A percentile compares a stretch with the other conserved stretches of the same genome.
Conservation (phyloP, 164 flowering plant genomes). For the Annona squamosa region DNA sequence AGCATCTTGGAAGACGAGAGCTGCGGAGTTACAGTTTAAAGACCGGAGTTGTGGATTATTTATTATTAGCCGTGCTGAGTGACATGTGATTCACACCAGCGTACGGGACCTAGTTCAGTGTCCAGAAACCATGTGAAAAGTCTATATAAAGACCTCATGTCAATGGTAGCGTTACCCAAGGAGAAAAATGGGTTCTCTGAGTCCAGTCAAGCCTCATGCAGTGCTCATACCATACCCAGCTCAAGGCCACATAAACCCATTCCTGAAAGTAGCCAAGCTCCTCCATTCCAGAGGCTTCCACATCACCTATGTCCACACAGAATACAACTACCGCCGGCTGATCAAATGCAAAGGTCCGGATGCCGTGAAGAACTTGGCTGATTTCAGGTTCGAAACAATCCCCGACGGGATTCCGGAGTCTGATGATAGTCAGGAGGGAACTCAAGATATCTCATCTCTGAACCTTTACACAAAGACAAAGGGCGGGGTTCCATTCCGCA, state of each 20-base stretch:
- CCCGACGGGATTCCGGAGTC: constrained; percentile 59
- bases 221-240: constrained; percentile 51
- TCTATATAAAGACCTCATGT: not conserved
- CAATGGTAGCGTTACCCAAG: not conserved
- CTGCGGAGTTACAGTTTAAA: too few species aligned
- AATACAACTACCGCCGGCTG: constrained; percentile 48
- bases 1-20: too few species aligned
- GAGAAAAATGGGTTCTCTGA: not conserved
- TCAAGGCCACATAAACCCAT: constrained; percentile 61
- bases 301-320: constrained; percentile 37
- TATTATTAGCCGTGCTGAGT: not conserved
- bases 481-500: constrained; percentile 23
- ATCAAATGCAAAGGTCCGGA: constrained; percentile 35
- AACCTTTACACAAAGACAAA: constrained; percentile 28
- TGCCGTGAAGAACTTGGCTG: constrained; percentile 21
- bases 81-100: not conserved
- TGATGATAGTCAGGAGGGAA: constrained; percentile 26
- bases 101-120: not conserved
- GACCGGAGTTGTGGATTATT: too few species aligned
- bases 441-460: constrained; percentile 36
- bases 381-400: constrained; percentile 47
- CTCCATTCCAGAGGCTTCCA: constrained; percentile 3
- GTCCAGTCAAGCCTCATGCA: constrained; percentile 31
- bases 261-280: constrained; percentile 9
- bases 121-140: not conserved